These are phyloP conservation scores for Geotrichum carabidarum DNA, from an alignment of 1,139 yeast species.

Conservation along the genomic window DNA sequence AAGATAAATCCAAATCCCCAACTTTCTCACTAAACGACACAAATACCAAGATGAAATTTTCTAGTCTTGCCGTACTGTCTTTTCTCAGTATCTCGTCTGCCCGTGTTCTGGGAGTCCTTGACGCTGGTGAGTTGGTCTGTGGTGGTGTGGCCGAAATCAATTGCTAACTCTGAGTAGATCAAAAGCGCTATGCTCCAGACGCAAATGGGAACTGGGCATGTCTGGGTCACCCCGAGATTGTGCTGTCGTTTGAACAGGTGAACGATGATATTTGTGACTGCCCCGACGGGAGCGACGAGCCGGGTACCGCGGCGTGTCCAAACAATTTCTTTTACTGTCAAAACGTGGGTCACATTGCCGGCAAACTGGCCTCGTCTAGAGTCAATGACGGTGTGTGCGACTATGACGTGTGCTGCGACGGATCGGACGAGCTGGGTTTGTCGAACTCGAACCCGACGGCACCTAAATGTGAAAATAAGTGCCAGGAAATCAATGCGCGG, in stretches of 20 bases:
- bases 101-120: constrained; percentile 13
- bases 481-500: constrained; percentile 17
- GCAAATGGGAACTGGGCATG: constrained; percentile 60
- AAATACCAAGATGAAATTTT: constrained; percentile 3
- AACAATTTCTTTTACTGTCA: constrained; percentile 60
- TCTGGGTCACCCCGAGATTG: constrained; percentile 57
- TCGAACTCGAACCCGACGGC: constrained; percentile 10
- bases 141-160: neutral
- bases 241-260: constrained; percentile 55
- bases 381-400: constrained; percentile 93
- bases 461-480: constrained; percentile 27
- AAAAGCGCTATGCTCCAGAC: constrained; percentile 51
- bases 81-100: constrained; percentile 11
- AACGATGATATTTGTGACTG: constrained; percentile 94
- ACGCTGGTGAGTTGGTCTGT: constrained; percentile 9
- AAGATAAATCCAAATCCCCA: neutral
- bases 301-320: constrained; percentile 85
- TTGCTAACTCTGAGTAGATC: constrained; percentile 27
- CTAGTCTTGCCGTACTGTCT: constrained; percentile 10
- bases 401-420: constrained; percentile 86
- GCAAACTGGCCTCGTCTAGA: constrained; percentile 51
- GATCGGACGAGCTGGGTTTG: constrained; percentile 68
- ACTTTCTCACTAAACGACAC: neutral
- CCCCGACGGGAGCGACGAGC: constrained; percentile 97
- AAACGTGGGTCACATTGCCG: constrained; percentile 58